These are phyloP conservation scores for Phytophthora melonis DNA, from an alignment of 352 stramenopile genomes.

Conservation along the genomic window DNA sequence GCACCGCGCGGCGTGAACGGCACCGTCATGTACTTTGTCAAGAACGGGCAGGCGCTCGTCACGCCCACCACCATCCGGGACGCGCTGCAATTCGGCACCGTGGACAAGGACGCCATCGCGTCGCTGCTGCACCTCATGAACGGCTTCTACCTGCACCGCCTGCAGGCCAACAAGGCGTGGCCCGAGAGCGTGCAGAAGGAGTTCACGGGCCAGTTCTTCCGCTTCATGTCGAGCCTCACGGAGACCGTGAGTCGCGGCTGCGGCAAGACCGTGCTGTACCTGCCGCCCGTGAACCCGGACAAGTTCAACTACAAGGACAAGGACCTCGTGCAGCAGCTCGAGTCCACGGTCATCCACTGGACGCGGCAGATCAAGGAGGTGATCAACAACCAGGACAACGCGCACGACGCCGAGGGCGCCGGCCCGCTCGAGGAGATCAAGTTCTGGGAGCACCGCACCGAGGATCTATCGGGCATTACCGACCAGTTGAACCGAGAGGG, in stretches of 20 bases:
- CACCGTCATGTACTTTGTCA: slow-evolving; percentile 91
- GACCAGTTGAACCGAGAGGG: slow-evolving; percentile 92
- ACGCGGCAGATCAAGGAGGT: slow-evolving; percentile 98
- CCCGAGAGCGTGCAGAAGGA: slow-evolving; percentile 95
- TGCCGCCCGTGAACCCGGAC: slow-evolving; percentile 84
- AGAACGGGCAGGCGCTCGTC: slow-evolving; percentile 80
- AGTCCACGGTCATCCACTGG: slow-evolving; percentile 97
- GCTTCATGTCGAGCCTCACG: slow-evolving; percentile 96
- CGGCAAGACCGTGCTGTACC: slow-evolving; percentile 95
- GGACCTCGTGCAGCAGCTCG: slow-evolving; percentile 96
- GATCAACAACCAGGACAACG: slow-evolving; percentile 96
- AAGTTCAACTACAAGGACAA: slow-evolving; percentile 94
- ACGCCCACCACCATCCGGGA: slow-evolving; percentile 67
- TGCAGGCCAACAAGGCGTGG: slow-evolving; percentile 87
- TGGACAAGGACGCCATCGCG: slow-evolving; percentile 79
- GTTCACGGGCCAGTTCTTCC: slow-evolving; percentile 94
- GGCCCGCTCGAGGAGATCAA: slow-evolving; percentile 96
- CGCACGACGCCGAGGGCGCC: slow-evolving; percentile 89
- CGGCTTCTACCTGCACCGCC: slow-evolving; percentile 81
- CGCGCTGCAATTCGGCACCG: slow-evolving; percentile 79
- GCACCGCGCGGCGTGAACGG: slow-evolving; percentile 53
- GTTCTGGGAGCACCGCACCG: slow-evolving; percentile 94
- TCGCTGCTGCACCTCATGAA: slow-evolving; percentile 90
- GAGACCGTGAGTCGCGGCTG: slow-evolving; percentile 92
- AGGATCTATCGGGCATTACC: slow-evolving; percentile 94